These are phyloP conservation scores for Trichoderma koningiopsis DNA, from an alignment of 2,329 filamentous ascomycete genomes.

Conservation along the genomic window DNA sequence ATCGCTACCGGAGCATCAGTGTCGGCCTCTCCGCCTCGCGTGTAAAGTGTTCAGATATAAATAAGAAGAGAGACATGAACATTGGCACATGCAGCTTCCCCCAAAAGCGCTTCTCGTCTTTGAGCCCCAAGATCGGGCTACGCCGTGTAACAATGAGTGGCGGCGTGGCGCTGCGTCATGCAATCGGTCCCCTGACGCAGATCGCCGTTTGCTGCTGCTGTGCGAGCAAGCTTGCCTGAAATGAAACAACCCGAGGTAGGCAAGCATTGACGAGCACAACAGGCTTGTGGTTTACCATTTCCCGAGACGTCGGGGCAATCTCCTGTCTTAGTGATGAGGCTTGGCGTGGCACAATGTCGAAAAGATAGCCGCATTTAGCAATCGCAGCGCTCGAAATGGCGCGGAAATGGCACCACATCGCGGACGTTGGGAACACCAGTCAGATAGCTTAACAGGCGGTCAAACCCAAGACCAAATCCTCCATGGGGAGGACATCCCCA, in stretches of 20 bases:
- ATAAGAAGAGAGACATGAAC: neutral
- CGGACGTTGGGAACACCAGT: constrained; percentile 79
- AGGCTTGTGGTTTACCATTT: constrained; percentile 22
- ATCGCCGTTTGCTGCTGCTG: constrained; percentile 25
- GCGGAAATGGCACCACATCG: constrained; percentile 83
- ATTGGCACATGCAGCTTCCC: constrained; percentile 25
- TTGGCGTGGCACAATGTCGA: constrained; percentile 5
- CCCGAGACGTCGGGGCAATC: constrained; percentile 26
- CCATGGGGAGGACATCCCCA: constrained; percentile 93
- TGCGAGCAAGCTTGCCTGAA: constrained; percentile 23
- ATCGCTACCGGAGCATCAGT: constrained; percentile 20
- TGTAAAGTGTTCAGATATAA: constrained; percentile 9
- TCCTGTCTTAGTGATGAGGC: constrained; percentile 20
- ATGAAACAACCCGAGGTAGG: constrained; percentile 28
- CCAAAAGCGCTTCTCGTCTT: constrained; percentile 24
- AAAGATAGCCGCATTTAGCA: constrained; percentile 44
- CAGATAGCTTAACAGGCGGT: constrained; percentile 82
- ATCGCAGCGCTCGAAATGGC: constrained; percentile 67
- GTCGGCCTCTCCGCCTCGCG: constrained; percentile 25
- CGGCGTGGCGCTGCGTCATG: constrained; percentile 27
- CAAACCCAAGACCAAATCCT: constrained; percentile 88
- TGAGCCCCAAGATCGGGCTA: constrained; percentile 25
- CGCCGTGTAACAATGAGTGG: constrained; percentile 21
- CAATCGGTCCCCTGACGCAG: constrained; percentile 26
- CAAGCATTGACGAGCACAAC: constrained; percentile 28